phyloP scores from a whole-genome alignment of 805 yeast species.

The Kodamaea nitidulidarum region DNA sequence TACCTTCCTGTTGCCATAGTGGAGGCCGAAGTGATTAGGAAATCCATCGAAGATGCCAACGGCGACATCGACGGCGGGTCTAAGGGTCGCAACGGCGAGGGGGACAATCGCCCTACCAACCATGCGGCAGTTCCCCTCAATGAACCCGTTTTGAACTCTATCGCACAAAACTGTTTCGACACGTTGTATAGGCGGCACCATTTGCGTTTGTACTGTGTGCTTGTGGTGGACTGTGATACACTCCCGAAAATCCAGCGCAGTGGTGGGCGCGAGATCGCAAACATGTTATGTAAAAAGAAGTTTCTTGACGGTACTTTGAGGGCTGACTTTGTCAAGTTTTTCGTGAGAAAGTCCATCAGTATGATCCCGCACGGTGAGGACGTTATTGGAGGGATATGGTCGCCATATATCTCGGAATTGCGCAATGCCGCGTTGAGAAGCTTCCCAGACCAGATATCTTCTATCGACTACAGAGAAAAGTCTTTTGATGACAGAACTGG shows the following conservation, averaged over 20 bases:
- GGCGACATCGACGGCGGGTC: constrained; percentile 13
- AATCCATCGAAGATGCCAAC: constrained; percentile 28
- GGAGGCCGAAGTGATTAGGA: constrained; percentile 56
- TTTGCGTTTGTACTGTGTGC: constrained; percentile 74
- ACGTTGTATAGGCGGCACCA: constrained; percentile 50
- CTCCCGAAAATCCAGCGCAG: constrained; percentile 80
- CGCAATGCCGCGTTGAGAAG: constrained; percentile 58
- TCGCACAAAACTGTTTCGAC: constrained; percentile 44
- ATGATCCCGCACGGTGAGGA: constrained; percentile 74
- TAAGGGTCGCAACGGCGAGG: constrained; percentile 22
- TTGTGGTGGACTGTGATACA: constrained; percentile 74
- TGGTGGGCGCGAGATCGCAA: constrained; percentile 90
- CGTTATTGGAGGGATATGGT: constrained; percentile 79
- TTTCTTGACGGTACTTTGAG: constrained; percentile 75
- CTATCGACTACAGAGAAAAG: constrained; percentile 72
- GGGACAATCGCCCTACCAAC: constrained; percentile 8
- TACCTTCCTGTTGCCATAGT: constrained; percentile 80
- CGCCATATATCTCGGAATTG: constrained; percentile 64
- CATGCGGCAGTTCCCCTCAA: constrained; percentile 38
- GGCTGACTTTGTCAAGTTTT: constrained; percentile 81
- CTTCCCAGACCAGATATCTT: constrained; percentile 73
- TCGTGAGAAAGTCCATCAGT: constrained; percentile 57
- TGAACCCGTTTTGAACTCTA: constrained; percentile 39
- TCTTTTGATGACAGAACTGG: constrained; percentile 76
- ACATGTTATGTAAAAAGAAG: constrained; percentile 73